Conservation (phyloP, 2,329 filamentous ascomycete genomes). For the Gremmenia infestans region DNA sequence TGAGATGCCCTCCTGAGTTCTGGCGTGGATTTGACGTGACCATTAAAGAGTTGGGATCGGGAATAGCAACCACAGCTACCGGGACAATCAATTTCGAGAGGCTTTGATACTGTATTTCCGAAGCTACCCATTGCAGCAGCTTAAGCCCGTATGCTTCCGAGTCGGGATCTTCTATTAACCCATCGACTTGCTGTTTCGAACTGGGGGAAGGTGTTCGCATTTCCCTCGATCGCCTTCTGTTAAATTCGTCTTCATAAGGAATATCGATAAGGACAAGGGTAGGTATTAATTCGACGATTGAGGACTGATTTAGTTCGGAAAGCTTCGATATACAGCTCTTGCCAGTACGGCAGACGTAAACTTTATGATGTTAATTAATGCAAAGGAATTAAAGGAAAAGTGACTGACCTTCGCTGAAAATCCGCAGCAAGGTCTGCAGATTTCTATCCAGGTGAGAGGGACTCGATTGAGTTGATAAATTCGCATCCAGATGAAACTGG, state of each 20-base stretch:
- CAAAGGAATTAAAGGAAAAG: slow-evolving; percentile 3
- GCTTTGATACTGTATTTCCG: slow-evolving; percentile 45
- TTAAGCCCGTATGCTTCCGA: slow-evolving; percentile 44
- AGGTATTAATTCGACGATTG: slow-evolving; percentile 43
- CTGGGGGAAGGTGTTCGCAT: slow-evolving; percentile 30
- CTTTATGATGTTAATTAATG: slow-evolving; percentile 32
- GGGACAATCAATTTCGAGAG: slow-evolving; percentile 44
- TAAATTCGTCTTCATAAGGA: slow-evolving; percentile 36
- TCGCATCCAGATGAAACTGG: slow-evolving; percentile 11
- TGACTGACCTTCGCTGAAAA: slow-evolving; percentile 48
- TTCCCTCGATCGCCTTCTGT: slow-evolving; percentile 28
- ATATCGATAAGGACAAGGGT: slow-evolving; percentile 52
- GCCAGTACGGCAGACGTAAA: slow-evolving; percentile 49
- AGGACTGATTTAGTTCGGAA: slow-evolving; percentile 44
- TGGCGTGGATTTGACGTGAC: slow-evolving; percentile 15
- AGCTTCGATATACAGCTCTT: slow-evolving; percentile 48
- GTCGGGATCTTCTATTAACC: slow-evolving; percentile 34
- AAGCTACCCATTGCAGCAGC: slow-evolving; percentile 42
- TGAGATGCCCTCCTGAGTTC: slow-evolving; percentile 17
- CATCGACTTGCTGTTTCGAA: slow-evolving; percentile 35
- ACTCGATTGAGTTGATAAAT: slow-evolving; percentile 8
- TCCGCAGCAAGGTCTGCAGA: slow-evolving; percentile 42
- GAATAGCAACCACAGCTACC: slow-evolving; percentile 36
- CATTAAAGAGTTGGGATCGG: slow-evolving; percentile 24
- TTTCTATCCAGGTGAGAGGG: slow-evolving; percentile 40